Percentiles rank a stretch among this genome's conserved stretches.
Evolutionary conservation across 1,284 basidiomycete species (phyloP).

Genomic region (Erythrobasidium hasegawianum): DNA sequence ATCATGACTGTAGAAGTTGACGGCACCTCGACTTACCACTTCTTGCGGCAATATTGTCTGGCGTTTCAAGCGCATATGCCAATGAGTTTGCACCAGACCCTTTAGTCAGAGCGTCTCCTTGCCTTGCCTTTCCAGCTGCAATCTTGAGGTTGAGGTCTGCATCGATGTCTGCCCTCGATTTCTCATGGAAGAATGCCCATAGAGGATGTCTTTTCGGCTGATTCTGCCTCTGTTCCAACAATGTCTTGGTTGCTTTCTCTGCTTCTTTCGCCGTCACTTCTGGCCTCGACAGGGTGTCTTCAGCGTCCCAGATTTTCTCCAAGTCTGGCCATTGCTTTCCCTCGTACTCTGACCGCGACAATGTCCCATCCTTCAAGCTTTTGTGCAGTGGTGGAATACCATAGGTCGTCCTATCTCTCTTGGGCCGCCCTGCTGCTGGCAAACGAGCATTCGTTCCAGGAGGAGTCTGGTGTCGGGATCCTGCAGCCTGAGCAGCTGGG

Average conservation of each 20-base stretch:
- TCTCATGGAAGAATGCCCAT: constrained; percentile 44
- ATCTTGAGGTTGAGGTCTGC: constrained; percentile 9
- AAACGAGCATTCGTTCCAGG: constrained; percentile 30
- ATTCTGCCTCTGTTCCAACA: constrained; percentile 22
- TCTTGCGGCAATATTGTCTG: constrained; percentile 37
- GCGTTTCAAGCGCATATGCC: constrained; percentile 36
- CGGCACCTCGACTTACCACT: constrained; percentile 34
- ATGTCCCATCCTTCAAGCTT: constrained; percentile 5
- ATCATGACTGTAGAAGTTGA: background rate
- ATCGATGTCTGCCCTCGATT: constrained; percentile 31
- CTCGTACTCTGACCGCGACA: constrained; percentile 11
- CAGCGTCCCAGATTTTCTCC: constrained; percentile 24
- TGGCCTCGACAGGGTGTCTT: constrained; percentile 11
- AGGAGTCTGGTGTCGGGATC: constrained; percentile 4
- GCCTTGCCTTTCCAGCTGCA: constrained; percentile 9
- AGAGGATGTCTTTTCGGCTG: constrained; percentile 32
- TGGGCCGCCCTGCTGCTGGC: constrained; percentile 37
- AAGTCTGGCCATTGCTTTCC: constrained; percentile 20
- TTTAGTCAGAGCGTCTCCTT: constrained; percentile 8
- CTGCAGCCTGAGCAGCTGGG: too few relatives aligned
- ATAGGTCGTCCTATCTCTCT: constrained; percentile 42
- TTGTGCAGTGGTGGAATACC: constrained; percentile 35
- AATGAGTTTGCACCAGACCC: constrained; percentile 9
- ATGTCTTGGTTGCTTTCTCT: constrained; percentile 10
- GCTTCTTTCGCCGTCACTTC: background rate